Conservation (phyloP, 352 stramenopile genomes). For the Phytophthora citrophthora region DNA sequence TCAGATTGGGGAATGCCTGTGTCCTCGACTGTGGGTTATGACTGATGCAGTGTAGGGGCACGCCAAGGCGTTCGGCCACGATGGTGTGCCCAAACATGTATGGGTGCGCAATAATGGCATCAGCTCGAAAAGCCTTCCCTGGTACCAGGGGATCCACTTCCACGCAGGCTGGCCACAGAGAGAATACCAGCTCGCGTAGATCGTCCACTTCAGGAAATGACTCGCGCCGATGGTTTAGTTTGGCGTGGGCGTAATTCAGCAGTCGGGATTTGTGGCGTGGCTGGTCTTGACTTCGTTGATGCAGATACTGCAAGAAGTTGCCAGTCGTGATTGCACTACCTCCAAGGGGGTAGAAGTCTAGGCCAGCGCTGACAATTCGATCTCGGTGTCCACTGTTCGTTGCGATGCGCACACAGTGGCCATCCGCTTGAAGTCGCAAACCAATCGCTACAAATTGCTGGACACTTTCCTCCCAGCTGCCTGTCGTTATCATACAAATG, state of each 20-base stretch:
- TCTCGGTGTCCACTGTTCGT: conserved; percentile 81
- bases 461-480: conserved; percentile 72
- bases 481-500: conserved; percentile 74
- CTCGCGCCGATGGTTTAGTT: conserved; percentile 38
- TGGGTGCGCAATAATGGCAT: conserved; percentile 74
- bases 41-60: conserved; percentile 77
- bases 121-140: conserved; percentile 61
- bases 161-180: conserved; percentile 64
- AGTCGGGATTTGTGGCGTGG: conserved; percentile 45
- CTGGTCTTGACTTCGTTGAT: conserved; percentile 44
- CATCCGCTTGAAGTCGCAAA: conserved; percentile 69
- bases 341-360: conserved; percentile 78
- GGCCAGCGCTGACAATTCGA: conserved; percentile 58
- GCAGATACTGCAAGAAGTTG: conserved; percentile 55
- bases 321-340: conserved; percentile 52
- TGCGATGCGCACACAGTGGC: conserved; percentile 91
- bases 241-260: conserved; percentile 36
- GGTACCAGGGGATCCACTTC: conserved; percentile 49
- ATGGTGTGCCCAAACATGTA: conserved; percentile 66
- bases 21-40: conserved; percentile 59
- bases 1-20: conserved; percentile 61
- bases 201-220: conserved; percentile 55
- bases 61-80: conserved; percentile 72
- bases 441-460: conserved; percentile 83
- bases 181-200: conserved; percentile 59